These are phyloP conservation scores for Penicillium pulvis DNA, from an alignment of 495 filamentous ascomycete species.

Conservation along the genomic window DNA sequence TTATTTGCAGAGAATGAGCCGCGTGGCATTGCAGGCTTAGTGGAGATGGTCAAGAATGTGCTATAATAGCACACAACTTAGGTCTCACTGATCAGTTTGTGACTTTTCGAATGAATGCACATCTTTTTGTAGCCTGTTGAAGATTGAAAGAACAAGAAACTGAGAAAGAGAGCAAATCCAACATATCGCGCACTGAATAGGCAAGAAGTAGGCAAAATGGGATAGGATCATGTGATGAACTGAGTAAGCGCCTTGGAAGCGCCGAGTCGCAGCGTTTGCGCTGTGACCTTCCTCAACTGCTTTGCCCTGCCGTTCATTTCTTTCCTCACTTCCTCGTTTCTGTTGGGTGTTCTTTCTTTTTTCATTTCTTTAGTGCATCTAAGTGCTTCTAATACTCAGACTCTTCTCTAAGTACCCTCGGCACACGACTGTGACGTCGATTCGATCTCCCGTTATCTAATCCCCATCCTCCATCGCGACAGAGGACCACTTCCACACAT, in stretches of 20 bases:
- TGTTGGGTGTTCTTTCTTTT: background rate
- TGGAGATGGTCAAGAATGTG: slow-evolving; percentile 12
- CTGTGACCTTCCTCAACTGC: background rate
- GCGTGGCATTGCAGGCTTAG: slow-evolving; percentile 5
- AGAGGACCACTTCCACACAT: slow-evolving; percentile 13
- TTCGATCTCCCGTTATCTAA: slow-evolving; percentile 26
- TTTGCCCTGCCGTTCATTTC: background rate
- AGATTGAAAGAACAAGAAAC: background rate
- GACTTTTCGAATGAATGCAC: background rate
- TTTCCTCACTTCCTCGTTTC: slow-evolving; percentile 1
- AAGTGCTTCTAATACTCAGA: background rate
- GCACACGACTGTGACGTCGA: slow-evolving; percentile 13
- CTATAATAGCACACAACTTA: slow-evolving; percentile 8
- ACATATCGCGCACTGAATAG: background rate
- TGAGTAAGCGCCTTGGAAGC: background rate
- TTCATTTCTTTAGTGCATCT: slow-evolving; percentile 6
- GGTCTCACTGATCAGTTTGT: background rate
- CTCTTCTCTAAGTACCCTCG: slow-evolving; percentile 9
- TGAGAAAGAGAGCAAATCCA: background rate
- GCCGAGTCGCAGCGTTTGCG: slow-evolving; percentile 1
- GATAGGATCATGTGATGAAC: slow-evolving; percentile 2
- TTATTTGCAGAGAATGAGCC: slow-evolving; percentile 45
- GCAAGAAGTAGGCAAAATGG: background rate
- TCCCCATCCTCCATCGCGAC: slow-evolving; percentile 24
- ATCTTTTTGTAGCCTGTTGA: background rate